Conservation (phyloP, 2,329 filamentous ascomycete genomes). For the Cyphellophora attinorum region DNA sequence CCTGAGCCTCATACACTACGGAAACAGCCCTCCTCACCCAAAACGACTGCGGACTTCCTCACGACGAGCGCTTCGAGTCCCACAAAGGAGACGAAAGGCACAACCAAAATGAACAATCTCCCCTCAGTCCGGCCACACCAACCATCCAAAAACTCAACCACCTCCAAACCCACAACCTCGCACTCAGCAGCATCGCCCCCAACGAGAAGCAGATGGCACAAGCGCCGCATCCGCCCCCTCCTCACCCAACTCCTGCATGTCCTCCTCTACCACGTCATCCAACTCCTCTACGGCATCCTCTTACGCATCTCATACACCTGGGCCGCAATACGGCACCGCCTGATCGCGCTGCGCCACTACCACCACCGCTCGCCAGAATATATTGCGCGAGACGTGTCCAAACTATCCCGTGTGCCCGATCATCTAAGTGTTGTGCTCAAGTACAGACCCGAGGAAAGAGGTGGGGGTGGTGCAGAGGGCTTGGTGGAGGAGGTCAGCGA, state of each 20-base stretch:
- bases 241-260: constrained; percentile 33
- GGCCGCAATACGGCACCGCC: constrained; percentile 65
- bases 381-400: constrained; percentile 76
- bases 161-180: not conserved
- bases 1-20: constrained; percentile 29
- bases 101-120: no score
- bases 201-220: constrained; percentile 9
- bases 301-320: constrained; percentile 73
- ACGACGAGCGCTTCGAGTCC: no score
- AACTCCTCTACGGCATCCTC: constrained; percentile 79
- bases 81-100: not conserved
- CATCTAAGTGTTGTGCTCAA: constrained; percentile 83
- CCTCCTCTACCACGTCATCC: constrained; percentile 39
- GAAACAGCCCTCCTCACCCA: constrained; percentile 12
- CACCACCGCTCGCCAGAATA: constrained; percentile 92
- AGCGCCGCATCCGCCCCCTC: constrained; percentile 32
- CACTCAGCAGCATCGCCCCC: constrained; percentile 13
- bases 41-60: not conserved
- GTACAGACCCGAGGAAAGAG: constrained; percentile 58
- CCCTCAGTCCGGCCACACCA: no score
- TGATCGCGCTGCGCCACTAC: constrained; percentile 78
- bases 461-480: constrained; percentile 66
- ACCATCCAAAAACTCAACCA: not conserved
- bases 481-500: constrained; percentile 87
- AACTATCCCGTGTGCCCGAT: constrained; percentile 63